Evolutionary conservation across 306 rosid species (phyloP).

Genomic region (Castanea mollissima): DNA sequence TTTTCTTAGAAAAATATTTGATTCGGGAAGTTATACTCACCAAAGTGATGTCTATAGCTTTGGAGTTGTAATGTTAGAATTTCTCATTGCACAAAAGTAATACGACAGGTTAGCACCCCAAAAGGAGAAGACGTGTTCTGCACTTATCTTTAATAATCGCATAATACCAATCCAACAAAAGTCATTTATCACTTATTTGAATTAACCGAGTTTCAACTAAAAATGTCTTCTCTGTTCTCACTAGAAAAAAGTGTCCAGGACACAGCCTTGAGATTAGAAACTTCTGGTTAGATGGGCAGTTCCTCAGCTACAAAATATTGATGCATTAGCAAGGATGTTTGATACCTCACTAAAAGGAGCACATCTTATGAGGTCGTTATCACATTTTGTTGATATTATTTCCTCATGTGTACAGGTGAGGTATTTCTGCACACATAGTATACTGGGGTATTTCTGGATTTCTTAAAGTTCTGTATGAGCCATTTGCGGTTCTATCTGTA

Average conservation of each 20-base stretch:
- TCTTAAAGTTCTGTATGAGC: not conserved
- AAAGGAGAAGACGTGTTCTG: not conserved
- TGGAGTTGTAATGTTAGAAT: conserved; percentile 82
- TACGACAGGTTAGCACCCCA: conserved; percentile 57
- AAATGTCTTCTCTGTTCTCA: not conserved
- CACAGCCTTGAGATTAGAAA: conserved; percentile 68
- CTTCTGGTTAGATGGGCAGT: conserved; percentile 82
- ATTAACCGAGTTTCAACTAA: conserved; percentile 16
- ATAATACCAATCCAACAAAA: not conserved
- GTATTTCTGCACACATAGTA: not conserved
- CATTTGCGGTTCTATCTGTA: not conserved
- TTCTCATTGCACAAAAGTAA: conserved; percentile 77
- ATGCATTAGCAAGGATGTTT: conserved; percentile 83
- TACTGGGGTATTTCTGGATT: not conserved
- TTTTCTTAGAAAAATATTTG: too few species aligned
- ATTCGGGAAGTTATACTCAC: conserved; percentile 63
- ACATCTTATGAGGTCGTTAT: conserved; percentile 63
- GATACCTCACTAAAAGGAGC: conserved; percentile 62
- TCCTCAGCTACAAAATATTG: conserved; percentile 87
- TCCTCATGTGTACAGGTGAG: conserved; percentile 75
- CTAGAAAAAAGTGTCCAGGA: conserved; percentile 29
- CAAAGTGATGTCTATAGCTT: conserved; percentile 80
- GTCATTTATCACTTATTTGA: not conserved
- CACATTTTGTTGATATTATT: conserved; percentile 77
- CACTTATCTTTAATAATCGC: not conserved